phyloP scores from a whole-genome alignment of 202 grass and related monocot species.

The Setaria viridis region DNA sequence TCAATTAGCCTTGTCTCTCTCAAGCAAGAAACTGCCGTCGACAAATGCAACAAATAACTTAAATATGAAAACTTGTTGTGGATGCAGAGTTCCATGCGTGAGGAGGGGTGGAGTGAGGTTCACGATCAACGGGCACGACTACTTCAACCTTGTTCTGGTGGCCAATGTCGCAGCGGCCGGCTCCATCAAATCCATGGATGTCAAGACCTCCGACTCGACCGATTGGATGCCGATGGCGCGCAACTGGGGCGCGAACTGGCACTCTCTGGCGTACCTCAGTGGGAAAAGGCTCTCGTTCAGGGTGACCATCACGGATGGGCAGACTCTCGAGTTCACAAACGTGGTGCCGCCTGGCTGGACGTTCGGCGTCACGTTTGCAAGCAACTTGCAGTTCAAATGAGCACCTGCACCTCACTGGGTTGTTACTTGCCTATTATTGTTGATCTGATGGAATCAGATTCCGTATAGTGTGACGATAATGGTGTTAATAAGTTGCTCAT shows the following conservation, averaged over 20 bases:
- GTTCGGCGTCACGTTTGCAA: conserved; percentile 56
- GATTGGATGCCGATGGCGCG: conserved; percentile 53
- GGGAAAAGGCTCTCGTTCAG: conserved; percentile 52
- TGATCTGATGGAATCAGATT: not conserved
- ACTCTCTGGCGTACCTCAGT: conserved; percentile 42
- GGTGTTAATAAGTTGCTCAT: not conserved
- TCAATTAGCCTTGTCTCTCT: not conserved
- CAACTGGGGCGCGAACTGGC: conserved; percentile 72
- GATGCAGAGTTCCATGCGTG: conserved; percentile 55
- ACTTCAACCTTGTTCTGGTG: conserved; percentile 62
- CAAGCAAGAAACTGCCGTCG: not conserved
- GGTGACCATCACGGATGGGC: conserved; percentile 36
- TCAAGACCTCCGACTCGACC: conserved; percentile 28
- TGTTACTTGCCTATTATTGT: not conserved
- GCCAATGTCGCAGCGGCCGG: conserved; percentile 58
- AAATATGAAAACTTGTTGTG: not conserved
- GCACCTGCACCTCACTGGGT: no score
- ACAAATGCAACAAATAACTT: not conserved
- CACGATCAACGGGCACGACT: conserved; percentile 52
- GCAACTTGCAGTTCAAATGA: conserved; percentile 47
- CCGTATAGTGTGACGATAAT: not conserved
- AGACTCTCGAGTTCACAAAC: conserved; percentile 47
- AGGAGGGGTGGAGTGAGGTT: conserved; percentile 55
- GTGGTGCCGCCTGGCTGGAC: conserved; percentile 52
- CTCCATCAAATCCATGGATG: conserved; percentile 55